Evolutionary conservation across 202 grass and related monocot genomes (phyloP).

Genomic region (Hordeum pubiflorum): DNA sequence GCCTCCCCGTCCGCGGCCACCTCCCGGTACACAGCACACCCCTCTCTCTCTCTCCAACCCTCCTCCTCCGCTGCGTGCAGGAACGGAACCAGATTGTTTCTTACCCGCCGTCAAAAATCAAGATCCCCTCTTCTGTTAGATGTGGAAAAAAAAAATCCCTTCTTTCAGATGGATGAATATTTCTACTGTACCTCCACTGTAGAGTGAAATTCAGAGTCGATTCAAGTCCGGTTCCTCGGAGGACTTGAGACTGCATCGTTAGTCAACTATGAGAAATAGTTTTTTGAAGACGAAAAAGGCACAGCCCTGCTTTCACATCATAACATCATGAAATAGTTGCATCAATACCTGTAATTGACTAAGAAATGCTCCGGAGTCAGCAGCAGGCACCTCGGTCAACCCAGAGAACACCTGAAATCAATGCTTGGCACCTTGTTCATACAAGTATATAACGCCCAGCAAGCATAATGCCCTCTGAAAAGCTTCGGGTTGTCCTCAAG

Average conservation of each 20-base stretch:
- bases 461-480: too few relatives aligned
- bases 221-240: background rate
- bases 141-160: background rate
- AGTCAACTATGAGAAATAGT: too few relatives aligned
- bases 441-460: background rate
- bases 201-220: background rate
- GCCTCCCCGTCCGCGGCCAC: constrained; percentile 57
- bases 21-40: constrained; percentile 20
- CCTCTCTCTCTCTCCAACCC: too few relatives aligned
- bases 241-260: too few relatives aligned
- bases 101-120: background rate
- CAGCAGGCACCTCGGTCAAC: background rate
- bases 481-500: too few relatives aligned
- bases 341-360: background rate
- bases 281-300: too few relatives aligned
- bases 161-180: background rate
- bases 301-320: too few relatives aligned
- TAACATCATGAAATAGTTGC: background rate
- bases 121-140: background rate
- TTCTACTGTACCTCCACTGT: background rate
- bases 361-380: background rate
- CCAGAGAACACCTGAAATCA: background rate
- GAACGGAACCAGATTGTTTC: too few relatives aligned
- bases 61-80: too few relatives aligned
- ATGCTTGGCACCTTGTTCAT: background rate